phyloP scores from a whole-genome alignment of 2,329 filamentous ascomycete species.

The Geosmithia flava region DNA sequence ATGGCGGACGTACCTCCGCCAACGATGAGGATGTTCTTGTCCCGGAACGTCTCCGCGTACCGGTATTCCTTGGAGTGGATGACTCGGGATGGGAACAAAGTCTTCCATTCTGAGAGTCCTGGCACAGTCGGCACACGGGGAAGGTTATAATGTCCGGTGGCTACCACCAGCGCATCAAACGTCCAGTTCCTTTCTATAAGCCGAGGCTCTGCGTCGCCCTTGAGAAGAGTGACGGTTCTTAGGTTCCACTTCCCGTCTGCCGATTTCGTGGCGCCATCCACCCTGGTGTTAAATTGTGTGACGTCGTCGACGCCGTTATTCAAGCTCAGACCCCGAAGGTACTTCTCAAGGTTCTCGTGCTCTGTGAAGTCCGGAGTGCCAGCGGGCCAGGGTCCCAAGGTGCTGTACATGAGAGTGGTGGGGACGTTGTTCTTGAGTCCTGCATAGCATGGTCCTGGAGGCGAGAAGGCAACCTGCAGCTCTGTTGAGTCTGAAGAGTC shows the following conservation, averaged over 20 bases:
- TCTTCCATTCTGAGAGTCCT: conserved; percentile 46
- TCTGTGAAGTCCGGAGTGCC: conserved; percentile 47
- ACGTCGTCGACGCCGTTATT: conserved; percentile 33
- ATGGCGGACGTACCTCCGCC: conserved; percentile 36
- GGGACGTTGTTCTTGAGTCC: conserved; percentile 65
- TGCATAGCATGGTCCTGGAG: conserved; percentile 35
- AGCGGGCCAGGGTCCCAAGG: conserved; percentile 38
- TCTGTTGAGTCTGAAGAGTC: not conserved
- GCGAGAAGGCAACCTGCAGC: conserved; percentile 7
- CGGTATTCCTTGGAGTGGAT: conserved; percentile 65
- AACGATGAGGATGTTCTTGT: conserved; percentile 37
- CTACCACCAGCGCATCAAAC: conserved; percentile 55
- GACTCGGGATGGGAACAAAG: conserved; percentile 35
- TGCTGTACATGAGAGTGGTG: conserved; percentile 34
- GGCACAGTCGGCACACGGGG: conserved; percentile 47
- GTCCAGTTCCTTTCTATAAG: conserved; percentile 17
- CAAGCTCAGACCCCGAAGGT: conserved; percentile 46
- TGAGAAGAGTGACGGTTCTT: conserved; percentile 28
- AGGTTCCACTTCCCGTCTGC: conserved; percentile 34
- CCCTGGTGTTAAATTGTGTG: conserved; percentile 46
- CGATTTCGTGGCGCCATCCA: conserved; percentile 35
- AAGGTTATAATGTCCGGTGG: conserved; percentile 55
- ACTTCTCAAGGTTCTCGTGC: conserved; percentile 42
- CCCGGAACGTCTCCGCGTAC: conserved; percentile 40
- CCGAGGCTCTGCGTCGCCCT: conserved; percentile 6